A percentile compares a stretch with the other conserved stretches of the same genome.
phyloP scores from a whole-genome alignment of 2,329 filamentous ascomycete species.

The Geosmithia flava region DNA sequence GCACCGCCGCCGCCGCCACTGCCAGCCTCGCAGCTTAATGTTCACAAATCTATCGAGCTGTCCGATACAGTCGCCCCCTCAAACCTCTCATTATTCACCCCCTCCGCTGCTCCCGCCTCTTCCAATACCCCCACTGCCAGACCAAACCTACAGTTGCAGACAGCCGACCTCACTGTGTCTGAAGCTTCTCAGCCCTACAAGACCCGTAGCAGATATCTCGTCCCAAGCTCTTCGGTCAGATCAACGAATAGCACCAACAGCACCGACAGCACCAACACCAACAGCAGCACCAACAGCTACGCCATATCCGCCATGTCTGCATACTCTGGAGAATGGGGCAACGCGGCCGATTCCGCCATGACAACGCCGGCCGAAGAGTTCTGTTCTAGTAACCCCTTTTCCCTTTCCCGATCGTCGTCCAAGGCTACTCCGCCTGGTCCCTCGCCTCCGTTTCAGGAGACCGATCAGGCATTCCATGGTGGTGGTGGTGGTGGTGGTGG shows the following conservation, averaged over 20 bases:
- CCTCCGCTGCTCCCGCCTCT: too few relatives aligned
- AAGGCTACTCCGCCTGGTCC: conserved; percentile 1
- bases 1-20: background rate
- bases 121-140: conserved; percentile 6
- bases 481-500: too few relatives aligned
- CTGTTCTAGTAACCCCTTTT: conserved; percentile 5
- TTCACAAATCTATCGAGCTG: conserved; percentile 6
- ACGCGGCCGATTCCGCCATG: conserved; percentile 25
- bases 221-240: conserved; percentile 33
- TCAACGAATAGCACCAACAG: conserved; percentile 29
- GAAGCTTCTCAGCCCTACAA: conserved; percentile 11
- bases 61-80: conserved; percentile 8
- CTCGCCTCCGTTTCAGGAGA: background rate
- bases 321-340: conserved; percentile 17
- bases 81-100: conserved; percentile 7
- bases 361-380: conserved; percentile 32
- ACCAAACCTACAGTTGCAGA: conserved; percentile 26
- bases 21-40: too few relatives aligned
- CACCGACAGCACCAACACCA: conserved; percentile 24
- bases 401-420: background rate
- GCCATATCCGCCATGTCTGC: conserved; percentile 33
- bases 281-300: conserved; percentile 21
- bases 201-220: conserved; percentile 26
- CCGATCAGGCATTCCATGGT: background rate
- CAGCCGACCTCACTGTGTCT: conserved; percentile 17